These are phyloP conservation scores for Pulveroboletus sp. DNA, from an alignment of 768 basidiomycete genomes.

Conservation along the genomic window DNA sequence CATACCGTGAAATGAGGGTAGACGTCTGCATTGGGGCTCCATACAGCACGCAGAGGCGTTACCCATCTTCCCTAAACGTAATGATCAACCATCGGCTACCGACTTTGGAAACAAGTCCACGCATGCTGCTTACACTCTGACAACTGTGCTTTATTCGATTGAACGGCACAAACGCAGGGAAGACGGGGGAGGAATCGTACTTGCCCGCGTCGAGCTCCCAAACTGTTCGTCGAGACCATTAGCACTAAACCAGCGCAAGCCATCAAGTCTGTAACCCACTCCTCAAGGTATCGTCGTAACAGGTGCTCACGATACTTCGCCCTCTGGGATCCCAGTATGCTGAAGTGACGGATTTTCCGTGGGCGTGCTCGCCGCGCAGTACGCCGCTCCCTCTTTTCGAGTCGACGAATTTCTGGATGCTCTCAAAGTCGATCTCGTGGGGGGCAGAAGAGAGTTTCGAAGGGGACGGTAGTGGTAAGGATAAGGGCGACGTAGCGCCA, in stretches of 20 bases:
- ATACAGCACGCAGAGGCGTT: slow-evolving; percentile 70
- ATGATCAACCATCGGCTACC: not conserved
- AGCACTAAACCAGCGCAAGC: slow-evolving; percentile 2
- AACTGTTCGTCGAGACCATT: slow-evolving; percentile 40
- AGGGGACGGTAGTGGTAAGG: slow-evolving; percentile 26
- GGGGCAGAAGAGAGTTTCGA: slow-evolving; percentile 8
- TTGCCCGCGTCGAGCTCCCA: slow-evolving; percentile 64
- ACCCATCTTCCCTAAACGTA: slow-evolving; percentile 70
- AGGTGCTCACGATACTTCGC: slow-evolving; percentile 74
- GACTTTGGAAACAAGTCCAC: not conserved
- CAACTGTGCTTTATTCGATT: slow-evolving; percentile 64
- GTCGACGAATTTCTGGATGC: slow-evolving; percentile 44
- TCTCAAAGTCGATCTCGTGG: slow-evolving; percentile 36
- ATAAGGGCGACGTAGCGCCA: slow-evolving; percentile 21
- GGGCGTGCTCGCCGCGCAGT: slow-evolving; percentile 61
- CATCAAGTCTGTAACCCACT: slow-evolving; percentile 39
- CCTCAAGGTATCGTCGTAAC: slow-evolving; percentile 74
- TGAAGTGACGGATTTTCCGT: slow-evolving; percentile 74
- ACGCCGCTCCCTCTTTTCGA: slow-evolving; percentile 50
- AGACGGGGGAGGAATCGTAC: slow-evolving; percentile 43
- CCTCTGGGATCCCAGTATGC: slow-evolving; percentile 86
- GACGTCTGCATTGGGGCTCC: slow-evolving; percentile 71
- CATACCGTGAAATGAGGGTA: slow-evolving; percentile 82
- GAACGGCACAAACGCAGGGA: slow-evolving; percentile 63
- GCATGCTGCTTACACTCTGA: slow-evolving; percentile 56